These are phyloP conservation scores for Hypoxylon lienhwacheense DNA, from an alignment of 495 filamentous ascomycete species.

Conservation along the genomic window DNA sequence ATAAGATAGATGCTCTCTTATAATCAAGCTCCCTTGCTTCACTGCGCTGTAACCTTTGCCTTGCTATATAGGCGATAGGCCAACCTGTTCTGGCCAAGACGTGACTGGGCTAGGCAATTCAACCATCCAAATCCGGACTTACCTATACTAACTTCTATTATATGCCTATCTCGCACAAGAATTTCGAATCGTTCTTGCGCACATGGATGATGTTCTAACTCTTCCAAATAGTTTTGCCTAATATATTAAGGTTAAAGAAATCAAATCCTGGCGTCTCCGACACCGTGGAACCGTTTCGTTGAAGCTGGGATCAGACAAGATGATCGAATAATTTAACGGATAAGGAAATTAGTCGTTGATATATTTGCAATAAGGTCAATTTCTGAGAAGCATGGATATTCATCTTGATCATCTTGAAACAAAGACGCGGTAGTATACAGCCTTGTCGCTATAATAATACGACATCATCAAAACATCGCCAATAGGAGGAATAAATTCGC, in stretches of 20 bases:
- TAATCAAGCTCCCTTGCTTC: conserved; percentile 8
- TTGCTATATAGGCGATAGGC: conserved; percentile 16
- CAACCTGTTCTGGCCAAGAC: conserved; percentile 18
- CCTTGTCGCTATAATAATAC: conserved; percentile 12
- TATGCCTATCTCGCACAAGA: conserved; percentile 4
- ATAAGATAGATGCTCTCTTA: conserved; percentile 9
- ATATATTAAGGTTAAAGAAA: conserved; percentile 14
- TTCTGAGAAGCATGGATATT: conserved; percentile 21
- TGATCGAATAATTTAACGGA: conserved; percentile 14
- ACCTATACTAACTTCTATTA: neutral
- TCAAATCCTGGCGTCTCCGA: conserved; percentile 34
- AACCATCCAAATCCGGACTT: conserved; percentile 6
- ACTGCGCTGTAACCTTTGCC: conserved; percentile 23
- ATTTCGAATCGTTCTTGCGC: conserved; percentile 18
- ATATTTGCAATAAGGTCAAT: conserved; percentile 14
- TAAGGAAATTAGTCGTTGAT: conserved; percentile 24
- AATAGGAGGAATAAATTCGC: conserved; percentile 13
- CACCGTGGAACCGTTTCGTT: conserved; percentile 29
- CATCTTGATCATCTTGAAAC: conserved; percentile 35
- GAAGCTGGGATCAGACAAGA: conserved; percentile 25
- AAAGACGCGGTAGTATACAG: conserved; percentile 10
- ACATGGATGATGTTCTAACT: conserved; percentile 17
- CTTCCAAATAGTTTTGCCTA: conserved; percentile 31
- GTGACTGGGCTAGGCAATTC: conserved; percentile 8
- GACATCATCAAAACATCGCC: conserved; percentile 21